These are phyloP conservation scores for Pseudocercospora crystallina DNA, from an alignment of 2,329 filamentous ascomycete species.

Conservation along the genomic window DNA sequence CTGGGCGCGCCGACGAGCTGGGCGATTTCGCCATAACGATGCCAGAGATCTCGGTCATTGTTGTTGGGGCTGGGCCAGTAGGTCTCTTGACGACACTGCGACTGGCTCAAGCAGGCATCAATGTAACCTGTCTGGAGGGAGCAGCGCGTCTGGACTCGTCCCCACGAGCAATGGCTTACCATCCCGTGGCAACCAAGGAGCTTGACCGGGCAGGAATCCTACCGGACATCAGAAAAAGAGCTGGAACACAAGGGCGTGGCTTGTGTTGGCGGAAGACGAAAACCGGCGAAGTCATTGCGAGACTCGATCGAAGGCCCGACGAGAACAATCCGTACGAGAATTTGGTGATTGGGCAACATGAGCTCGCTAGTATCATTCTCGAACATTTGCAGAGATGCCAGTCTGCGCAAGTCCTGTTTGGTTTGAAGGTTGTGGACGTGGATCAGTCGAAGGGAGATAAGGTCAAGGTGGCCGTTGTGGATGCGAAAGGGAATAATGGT, in stretches of 20 bases:
- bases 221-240: constrained; percentile 29
- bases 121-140: constrained; percentile 57
- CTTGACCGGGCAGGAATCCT: constrained; percentile 38
- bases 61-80: constrained; percentile 31
- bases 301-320: constrained; percentile 4
- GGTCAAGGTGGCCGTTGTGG: constrained; percentile 20
- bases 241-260: constrained; percentile 16
- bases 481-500: constrained; percentile 14
- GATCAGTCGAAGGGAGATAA: constrained; percentile 24
- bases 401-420: constrained; percentile 15
- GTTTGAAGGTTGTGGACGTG: constrained; percentile 17
- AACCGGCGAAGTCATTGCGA: constrained; percentile 16
- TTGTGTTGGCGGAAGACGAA: constrained; percentile 23
- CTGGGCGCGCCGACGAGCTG: no score
- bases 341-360: constrained; percentile 21
- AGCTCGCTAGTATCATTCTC: constrained; percentile 23
- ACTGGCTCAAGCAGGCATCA: constrained; percentile 54
- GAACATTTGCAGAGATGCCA: constrained; percentile 18
- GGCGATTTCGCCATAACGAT: no score
- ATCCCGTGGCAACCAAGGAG: constrained; percentile 38
- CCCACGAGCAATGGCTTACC: constrained; percentile 57
- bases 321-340: constrained; percentile 10
- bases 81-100: constrained; percentile 46
- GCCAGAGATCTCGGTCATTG: constrained; percentile 9
- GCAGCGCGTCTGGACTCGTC: constrained; percentile 56